Evolutionary conservation across 257 asterid genomes (phyloP), one percentile per base, ranked within the genome.

Genomic region (Euphrasia confusa): DNA sequence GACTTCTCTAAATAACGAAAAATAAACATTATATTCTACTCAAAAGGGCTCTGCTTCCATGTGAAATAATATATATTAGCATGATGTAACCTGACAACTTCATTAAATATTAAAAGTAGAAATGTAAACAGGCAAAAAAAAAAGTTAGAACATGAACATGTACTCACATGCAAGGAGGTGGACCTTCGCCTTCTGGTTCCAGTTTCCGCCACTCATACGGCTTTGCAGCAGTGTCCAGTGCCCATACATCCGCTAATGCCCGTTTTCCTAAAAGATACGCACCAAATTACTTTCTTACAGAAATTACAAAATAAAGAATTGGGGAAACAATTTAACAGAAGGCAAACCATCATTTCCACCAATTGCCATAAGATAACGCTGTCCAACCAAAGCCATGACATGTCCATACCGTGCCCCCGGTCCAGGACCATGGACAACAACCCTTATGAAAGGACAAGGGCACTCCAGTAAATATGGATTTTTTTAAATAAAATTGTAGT

Each of bases 131-230:
- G 18, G 14, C 21, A 48, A 13, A 6, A 8, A 50, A 15, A 52
- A 44, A 53, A 24, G 2, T 7, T n/a, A 37, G 55, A 56, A 53
- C 2, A 54, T 65, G 65, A 58, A 61, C 26, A 66, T 66, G 65
- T 67, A 77, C 88, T 83, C 74, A 93, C 99, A 93, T 93, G 99
- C 99, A 93, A 64, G 99, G 99, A 66, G 99, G 99, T 37, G 99
- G 99, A 67, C 99, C 97, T 81, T 93, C 99, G 37, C 99, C 99
- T 80, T 89, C 99, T 61, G 99, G 99, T 81, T 93, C 99, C 80
- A 89, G 70, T 81, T 93, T 93, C 73, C 99, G 83, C 99, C 97
- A 93, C 76, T 93, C 97, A 75, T 93, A 93, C 45, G 99, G 99
- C 89, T 93, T 93, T 54, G 99, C 99, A 77, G 99, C 99, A 66